A percentile compares a stretch with the other conserved stretches of the same genome.
Conservation (phyloP, 768 basidiomycete species). For the Boletus rubroflammeus region DNA sequence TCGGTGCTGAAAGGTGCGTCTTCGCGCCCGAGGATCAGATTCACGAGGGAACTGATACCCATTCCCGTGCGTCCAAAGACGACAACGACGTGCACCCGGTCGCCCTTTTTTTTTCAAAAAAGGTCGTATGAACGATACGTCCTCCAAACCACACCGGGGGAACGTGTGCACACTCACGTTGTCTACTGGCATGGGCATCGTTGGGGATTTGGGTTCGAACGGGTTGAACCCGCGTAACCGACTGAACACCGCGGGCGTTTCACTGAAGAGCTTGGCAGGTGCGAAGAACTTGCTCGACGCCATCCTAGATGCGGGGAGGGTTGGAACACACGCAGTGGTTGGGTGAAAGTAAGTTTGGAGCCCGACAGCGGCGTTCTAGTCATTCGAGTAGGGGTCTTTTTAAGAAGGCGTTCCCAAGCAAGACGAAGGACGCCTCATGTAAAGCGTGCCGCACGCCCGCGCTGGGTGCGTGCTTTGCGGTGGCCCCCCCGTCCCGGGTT, state of each 20-base stretch:
- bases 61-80: constrained; percentile 34
- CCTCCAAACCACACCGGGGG: background rate
- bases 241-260: constrained; percentile 21
- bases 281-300: constrained; percentile 22
- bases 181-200: constrained; percentile 29
- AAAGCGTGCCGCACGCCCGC: constrained; percentile 29
- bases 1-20: constrained; percentile 32
- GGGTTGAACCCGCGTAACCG: constrained; percentile 25
- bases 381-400: constrained; percentile 15
- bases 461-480: constrained; percentile 16
- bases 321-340: constrained; percentile 12
- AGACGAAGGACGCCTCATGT: constrained; percentile 28
- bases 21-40: constrained; percentile 31
- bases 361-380: constrained; percentile 22
- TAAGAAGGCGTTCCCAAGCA: constrained; percentile 18
- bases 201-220: constrained; percentile 20
- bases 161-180: constrained; percentile 21
- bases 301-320: constrained; percentile 15
- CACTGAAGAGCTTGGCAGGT: constrained; percentile 19
- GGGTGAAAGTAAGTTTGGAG: constrained; percentile 11
- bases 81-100: constrained; percentile 31
- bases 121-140: background rate
- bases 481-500: constrained; percentile 5
- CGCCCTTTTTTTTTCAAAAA: constrained; percentile 19
- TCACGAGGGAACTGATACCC: constrained; percentile 32